A percentile compares a stretch with the other conserved stretches of the same genome.
Conservation (phyloP, 1,139 yeast genomes). For the Yamadazyma oceani region DNA sequence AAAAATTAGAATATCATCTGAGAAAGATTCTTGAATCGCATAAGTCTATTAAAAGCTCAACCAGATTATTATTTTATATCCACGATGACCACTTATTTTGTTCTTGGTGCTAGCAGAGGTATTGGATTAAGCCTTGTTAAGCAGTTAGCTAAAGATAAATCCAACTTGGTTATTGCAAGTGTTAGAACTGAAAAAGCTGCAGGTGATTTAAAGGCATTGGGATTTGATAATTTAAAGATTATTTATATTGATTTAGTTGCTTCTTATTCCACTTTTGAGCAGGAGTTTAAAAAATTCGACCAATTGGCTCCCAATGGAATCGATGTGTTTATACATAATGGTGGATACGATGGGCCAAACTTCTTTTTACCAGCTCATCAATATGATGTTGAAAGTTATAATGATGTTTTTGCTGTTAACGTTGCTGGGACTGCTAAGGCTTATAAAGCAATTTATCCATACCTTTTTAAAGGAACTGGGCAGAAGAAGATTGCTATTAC, state of each 20-base stretch:
- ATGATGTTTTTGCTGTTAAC: constrained; percentile 7
- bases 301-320: constrained; percentile 13
- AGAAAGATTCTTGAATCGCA: too few relatives aligned
- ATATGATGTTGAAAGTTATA: constrained; percentile 10
- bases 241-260: constrained; percentile 11
- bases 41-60: too few relatives aligned
- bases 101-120: constrained; percentile 32
- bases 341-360: constrained; percentile 9
- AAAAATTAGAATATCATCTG: too few relatives aligned
- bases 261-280: constrained; percentile 8
- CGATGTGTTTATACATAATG: constrained; percentile 13
- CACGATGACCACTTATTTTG: constrained; percentile 15
- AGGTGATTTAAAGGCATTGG: neutral
- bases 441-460: constrained; percentile 13
- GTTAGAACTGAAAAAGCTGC: constrained; percentile 4
- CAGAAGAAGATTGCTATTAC: constrained; percentile 11
- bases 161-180: constrained; percentile 21
- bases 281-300: constrained; percentile 10
- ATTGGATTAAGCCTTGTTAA: constrained; percentile 28
- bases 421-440: constrained; percentile 14
- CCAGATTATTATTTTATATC: too few relatives aligned
- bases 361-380: constrained; percentile 4
- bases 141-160: constrained; percentile 17
- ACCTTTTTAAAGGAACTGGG: constrained; percentile 10
- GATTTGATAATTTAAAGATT: constrained; percentile 14